Evolutionary conservation across 768 basidiomycete genomes (phyloP).

Genomic region (Suillus subaureus): DNA sequence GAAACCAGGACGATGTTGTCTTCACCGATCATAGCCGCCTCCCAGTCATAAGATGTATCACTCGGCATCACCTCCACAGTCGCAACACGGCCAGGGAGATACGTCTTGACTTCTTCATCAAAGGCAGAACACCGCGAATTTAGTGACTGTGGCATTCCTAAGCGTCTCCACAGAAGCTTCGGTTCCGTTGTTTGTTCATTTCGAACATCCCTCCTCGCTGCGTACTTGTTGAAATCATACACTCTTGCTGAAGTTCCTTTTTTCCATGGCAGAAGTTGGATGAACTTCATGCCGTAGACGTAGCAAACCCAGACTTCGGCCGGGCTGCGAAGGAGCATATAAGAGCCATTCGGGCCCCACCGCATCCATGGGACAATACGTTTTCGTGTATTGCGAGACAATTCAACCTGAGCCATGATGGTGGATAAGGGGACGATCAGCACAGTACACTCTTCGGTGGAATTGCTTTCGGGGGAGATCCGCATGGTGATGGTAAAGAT

Average conservation of each 20-base stretch:
- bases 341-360: conserved; percentile 36
- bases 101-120: conserved; percentile 25
- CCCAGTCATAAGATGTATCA: conserved; percentile 20
- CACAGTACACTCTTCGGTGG: conserved; percentile 18
- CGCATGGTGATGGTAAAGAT: conserved; percentile 35
- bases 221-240: conserved; percentile 37
- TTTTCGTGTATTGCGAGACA: conserved; percentile 8
- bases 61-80: conserved; percentile 11
- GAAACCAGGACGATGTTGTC: conserved; percentile 37
- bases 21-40: conserved; percentile 39
- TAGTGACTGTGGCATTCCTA: conserved; percentile 16
- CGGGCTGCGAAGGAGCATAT: conserved; percentile 29
- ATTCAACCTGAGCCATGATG: conserved; percentile 26
- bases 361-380: conserved; percentile 25
- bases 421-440: conserved; percentile 36
- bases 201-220: conserved; percentile 18
- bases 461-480: conserved; percentile 9
- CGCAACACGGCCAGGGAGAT: conserved; percentile 31
- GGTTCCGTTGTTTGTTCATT: conserved; percentile 10
- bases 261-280: conserved; percentile 28
- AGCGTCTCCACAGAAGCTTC: conserved; percentile 19
- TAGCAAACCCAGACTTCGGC: conserved; percentile 39
- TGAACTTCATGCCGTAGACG: conserved; percentile 36
- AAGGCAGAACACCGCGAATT: conserved; percentile 21
- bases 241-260: conserved; percentile 21